Evolutionary conservation across 768 basidiomycete species (phyloP).

Genomic region (Tylopilus sp.): DNA sequence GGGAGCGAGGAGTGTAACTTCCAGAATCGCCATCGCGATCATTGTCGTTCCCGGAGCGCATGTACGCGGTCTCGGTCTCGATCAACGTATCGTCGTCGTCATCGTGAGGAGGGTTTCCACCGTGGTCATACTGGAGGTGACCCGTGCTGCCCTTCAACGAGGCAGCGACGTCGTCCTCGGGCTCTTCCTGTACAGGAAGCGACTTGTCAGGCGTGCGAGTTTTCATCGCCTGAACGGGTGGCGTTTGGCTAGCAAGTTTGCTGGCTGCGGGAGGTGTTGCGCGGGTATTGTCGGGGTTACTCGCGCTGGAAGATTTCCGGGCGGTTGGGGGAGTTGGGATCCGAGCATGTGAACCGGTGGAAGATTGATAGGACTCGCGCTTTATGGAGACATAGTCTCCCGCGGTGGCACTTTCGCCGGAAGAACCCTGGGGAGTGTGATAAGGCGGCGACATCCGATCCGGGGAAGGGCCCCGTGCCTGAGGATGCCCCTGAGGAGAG

Average conservation of each 20-base stretch:
- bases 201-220: conserved; percentile 68
- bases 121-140: conserved; percentile 34
- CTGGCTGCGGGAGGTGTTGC: conserved; percentile 35
- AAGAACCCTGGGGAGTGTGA: conserved; percentile 45
- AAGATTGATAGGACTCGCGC: conserved; percentile 43
- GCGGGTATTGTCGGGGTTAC: conserved; percentile 21
- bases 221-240: conserved; percentile 50
- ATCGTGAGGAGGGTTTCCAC: conserved; percentile 38
- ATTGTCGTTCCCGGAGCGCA: conserved; percentile 31
- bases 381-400: conserved; percentile 42
- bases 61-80: conserved; percentile 37
- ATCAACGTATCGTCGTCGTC: conserved; percentile 47
- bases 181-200: conserved; percentile 73
- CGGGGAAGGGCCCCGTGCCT: conserved; percentile 45
- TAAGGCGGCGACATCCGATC: conserved; percentile 53
- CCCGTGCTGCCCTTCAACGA: conserved; percentile 39
- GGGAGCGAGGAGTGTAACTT: conserved; percentile 66
- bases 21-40: conserved; percentile 50
- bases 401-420: conserved; percentile 40
- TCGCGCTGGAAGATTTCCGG: conserved; percentile 24
- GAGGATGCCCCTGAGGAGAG: conserved; percentile 42
- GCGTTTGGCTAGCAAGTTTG: conserved; percentile 49
- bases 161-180: conserved; percentile 55
- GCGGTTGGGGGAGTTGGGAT: conserved; percentile 28
- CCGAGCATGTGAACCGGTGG: conserved; percentile 24